A percentile compares a stretch with the other conserved stretches of the same genome.
These are phyloP conservation scores for Vicia villosa DNA, from an alignment of 306 rosid species.

Conservation along the genomic window DNA sequence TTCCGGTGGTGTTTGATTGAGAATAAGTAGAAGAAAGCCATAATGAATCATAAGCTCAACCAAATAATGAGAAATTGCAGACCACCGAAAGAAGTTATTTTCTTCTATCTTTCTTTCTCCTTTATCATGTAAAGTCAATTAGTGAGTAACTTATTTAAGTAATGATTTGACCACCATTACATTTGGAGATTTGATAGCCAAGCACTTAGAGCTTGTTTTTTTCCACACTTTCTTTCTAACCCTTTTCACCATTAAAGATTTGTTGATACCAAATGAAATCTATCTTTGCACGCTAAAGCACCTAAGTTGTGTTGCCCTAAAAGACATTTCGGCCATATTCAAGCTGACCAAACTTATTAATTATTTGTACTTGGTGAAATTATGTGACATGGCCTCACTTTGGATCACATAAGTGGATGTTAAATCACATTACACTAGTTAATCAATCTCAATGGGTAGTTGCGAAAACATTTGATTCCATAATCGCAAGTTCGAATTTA, in stretches of 20 bases:
- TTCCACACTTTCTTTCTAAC: slow-evolving; percentile 31
- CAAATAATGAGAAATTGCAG: no score
- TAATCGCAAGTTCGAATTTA: no score
- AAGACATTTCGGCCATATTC: background rate
- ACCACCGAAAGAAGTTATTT: no score
- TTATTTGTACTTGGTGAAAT: slow-evolving; percentile 13
- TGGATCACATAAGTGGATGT: slow-evolving; percentile 37
- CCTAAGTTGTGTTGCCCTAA: slow-evolving; percentile 4
- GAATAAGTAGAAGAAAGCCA: no score
- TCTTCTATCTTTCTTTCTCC: no score
- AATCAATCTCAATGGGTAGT: no score
- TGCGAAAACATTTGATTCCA: no score
- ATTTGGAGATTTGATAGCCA: slow-evolving; percentile 34
- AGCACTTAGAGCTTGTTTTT: slow-evolving; percentile 34
- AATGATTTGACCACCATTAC: slow-evolving; percentile 40
- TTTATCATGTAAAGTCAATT: slow-evolving; percentile 18
- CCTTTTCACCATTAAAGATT: slow-evolving; percentile 12
- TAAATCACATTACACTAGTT: slow-evolving; percentile 33
- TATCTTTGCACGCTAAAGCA: slow-evolving; percentile 37
- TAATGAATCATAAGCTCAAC: no score
- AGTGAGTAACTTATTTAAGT: slow-evolving; percentile 24
- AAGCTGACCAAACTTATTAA: background rate
- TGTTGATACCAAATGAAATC: slow-evolving; percentile 27
- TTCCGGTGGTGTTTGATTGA: no score
- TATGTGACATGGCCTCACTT: slow-evolving; percentile 25